phyloP scores from a whole-genome alignment of 768 basidiomycete species.

The Hygrophoropsis aurantiaca region DNA sequence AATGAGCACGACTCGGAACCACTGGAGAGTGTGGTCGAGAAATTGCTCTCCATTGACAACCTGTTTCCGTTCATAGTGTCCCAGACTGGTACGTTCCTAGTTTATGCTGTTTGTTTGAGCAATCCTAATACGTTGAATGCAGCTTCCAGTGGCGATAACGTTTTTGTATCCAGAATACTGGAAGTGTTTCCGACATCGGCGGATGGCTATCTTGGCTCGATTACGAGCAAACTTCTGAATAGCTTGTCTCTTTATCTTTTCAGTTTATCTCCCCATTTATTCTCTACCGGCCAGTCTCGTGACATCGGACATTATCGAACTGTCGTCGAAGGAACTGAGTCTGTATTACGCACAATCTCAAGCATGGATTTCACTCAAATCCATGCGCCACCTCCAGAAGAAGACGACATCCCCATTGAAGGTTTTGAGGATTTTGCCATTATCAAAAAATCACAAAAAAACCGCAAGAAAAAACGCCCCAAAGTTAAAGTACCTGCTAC shows the following conservation, averaged over 20 bases:
- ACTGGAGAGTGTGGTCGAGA: conserved; percentile 24
- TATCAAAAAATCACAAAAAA: conserved; percentile 28
- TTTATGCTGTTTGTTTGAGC: neutral
- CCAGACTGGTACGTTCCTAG: conserved; percentile 15
- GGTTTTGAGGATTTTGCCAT: conserved; percentile 6
- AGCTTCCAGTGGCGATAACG: conserved; percentile 14
- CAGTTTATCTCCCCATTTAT: conserved; percentile 17
- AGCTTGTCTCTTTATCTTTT: conserved; percentile 24
- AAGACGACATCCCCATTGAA: conserved; percentile 2
- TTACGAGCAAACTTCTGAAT: conserved; percentile 18
- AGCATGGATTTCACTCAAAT: conserved; percentile 8
- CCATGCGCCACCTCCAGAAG: neutral
- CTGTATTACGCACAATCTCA: conserved; percentile 20
- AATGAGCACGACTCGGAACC: conserved; percentile 11
- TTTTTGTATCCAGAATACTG: conserved; percentile 29
- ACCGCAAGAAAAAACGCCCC: conserved; percentile 17
- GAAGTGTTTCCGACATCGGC: conserved; percentile 30
- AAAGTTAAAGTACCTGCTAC: conserved; percentile 10
- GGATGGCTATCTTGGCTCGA: conserved; percentile 19
- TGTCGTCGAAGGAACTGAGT: conserved; percentile 21
- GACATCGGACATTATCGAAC: conserved; percentile 17
- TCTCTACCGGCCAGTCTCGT: conserved; percentile 9
- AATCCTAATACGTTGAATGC: neutral
- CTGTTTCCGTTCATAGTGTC: conserved; percentile 32
- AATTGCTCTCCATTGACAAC: conserved; percentile 23